Evolutionary conservation across 148 eudicot genomes (phyloP).

Genomic region (Vaccinium darrowii): DNA sequence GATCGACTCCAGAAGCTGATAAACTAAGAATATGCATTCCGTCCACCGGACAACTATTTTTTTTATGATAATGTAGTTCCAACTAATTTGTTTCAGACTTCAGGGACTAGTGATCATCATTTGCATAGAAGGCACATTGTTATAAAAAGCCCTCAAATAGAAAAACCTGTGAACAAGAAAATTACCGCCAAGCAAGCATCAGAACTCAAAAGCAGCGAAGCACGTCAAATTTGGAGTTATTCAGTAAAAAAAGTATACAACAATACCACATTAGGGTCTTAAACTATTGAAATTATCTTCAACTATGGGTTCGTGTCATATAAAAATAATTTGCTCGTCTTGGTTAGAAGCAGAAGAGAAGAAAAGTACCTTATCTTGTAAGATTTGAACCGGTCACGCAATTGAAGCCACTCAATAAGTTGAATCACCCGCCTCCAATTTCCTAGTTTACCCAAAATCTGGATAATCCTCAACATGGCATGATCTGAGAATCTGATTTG

Average conservation of each 20-base stretch:
- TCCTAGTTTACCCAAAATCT: conserved; percentile 79
- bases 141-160: not conserved
- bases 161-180: not conserved
- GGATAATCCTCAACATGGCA: conserved; percentile 80
- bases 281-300: not conserved
- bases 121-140: not conserved
- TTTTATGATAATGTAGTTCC: not conserved
- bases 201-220: not conserved
- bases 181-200: not conserved
- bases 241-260: not conserved
- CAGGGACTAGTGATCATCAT: not conserved
- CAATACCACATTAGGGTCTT: not conserved
- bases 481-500: conserved; percentile 76
- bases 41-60: not conserved
- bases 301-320: not conserved
- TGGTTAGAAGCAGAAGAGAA: not conserved
- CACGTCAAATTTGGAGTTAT: not conserved
- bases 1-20: not conserved
- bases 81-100: not conserved
- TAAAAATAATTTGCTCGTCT: not conserved
- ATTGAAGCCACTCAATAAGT: conserved; percentile 90
- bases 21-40: not conserved
- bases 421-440: conserved; percentile 93
- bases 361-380: conserved; percentile 57
- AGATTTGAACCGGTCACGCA: conserved; percentile 78